Base-by-base conservation (phyloP, 768 basidiomycete genomes). In the Calocera cornea region DNA sequence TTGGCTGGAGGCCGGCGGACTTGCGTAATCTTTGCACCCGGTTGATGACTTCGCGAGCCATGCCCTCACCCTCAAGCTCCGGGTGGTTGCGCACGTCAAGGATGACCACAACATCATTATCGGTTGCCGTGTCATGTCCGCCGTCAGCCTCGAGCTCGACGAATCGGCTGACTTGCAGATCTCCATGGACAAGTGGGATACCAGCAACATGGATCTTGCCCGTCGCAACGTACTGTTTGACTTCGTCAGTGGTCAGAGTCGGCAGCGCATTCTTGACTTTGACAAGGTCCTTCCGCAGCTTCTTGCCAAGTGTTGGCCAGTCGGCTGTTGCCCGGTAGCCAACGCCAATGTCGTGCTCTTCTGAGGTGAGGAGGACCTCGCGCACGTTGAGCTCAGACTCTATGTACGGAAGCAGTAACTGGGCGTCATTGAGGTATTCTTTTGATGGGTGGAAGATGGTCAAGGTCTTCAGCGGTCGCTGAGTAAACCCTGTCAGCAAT, bases 341-440 rank as follows among this genome's bases (percentile, higher is more conserved):
- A 71, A 97, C 89, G 27, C 95, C 92, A 36, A 92, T 92, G 34
- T 83, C 77, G 14, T 81, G 78, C 77, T 98, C 97, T 74, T 97
- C 90, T 1, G 89, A 89, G 66, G 88, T 94, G 82, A 97, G 91
- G 69, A 90, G 76, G 72, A 99, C 80, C 71, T 91, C 87, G 29
- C 93, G 91, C 68, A 98, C 86, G 78, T 99, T 99, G 72, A 99
- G 86, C 76, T 99, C 95, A 17, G 92, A 95, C 72, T 87, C 82
- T 72, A 99, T 87, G 79, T 98, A 98, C 44, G 86, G 82, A 70
- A 90, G 87, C 66, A 99, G 82, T 2, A 89, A 86, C 71, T 83
- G 83, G 74, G 92, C 86, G 75, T 99, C 97, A 60, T 83, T 85
- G 66, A 97, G 82, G 78, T 92, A 98, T 74, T 86, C 82, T 40